Evolutionary conservation across 2,329 filamentous ascomycete genomes (phyloP).

Genomic region (Penicillium sp.): DNA sequence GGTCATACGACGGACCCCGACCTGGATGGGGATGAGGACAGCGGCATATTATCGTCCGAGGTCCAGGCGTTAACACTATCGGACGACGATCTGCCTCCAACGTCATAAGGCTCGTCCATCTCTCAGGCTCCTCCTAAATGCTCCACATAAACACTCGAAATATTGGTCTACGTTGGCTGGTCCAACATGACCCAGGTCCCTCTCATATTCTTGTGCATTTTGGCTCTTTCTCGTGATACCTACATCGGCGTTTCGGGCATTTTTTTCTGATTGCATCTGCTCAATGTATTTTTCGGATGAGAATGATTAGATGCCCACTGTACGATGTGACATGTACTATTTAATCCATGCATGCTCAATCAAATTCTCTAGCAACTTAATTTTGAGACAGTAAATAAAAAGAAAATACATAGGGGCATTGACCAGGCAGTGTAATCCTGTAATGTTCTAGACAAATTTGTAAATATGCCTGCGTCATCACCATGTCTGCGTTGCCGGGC

Average conservation of each 20-base stretch:
- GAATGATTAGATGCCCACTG: conserved; percentile 15
- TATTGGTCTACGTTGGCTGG: conserved; percentile 1
- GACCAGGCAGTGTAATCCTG: not conserved
- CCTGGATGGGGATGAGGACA: conserved; percentile 9
- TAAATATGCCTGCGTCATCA: conserved; percentile 15
- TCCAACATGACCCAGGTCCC: conserved; percentile 1
- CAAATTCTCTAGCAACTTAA: not conserved
- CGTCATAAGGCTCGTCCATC: not conserved
- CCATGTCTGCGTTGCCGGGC: conserved; percentile 37
- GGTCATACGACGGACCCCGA: conserved; percentile 16
- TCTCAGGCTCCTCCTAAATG: not conserved
- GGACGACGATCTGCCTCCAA: not conserved
- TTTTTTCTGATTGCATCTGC: not conserved
- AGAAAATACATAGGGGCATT: not conserved
- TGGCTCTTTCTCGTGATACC: not conserved
- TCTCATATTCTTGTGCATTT: conserved; percentile 1
- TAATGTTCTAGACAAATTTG: not conserved
- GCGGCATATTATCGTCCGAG: conserved; percentile 10
- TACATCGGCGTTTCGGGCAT: too few relatives aligned
- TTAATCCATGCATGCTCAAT: conserved; percentile 11
- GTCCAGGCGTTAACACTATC: conserved; percentile 2
- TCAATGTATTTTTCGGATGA: conserved; percentile 11
- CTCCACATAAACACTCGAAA: not conserved
- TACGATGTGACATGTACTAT: conserved; percentile 9
- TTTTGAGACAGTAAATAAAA: not conserved